phyloP scores from a whole-genome alignment of 2,329 filamentous ascomycete species.

The Aspergillus sergii region DNA sequence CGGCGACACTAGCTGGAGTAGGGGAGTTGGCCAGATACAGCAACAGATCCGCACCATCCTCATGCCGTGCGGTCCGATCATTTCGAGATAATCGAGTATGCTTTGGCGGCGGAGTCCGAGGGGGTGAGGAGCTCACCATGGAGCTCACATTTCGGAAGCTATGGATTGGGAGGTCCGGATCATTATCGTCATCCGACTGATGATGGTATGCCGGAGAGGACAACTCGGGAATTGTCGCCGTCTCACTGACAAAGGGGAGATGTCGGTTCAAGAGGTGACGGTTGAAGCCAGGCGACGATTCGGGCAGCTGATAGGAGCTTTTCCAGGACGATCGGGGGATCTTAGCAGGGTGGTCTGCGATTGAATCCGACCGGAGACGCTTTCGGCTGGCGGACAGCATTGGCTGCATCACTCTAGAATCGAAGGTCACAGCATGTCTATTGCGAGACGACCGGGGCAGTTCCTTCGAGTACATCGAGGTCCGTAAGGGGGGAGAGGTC shows the following conservation, averaged over 20 bases:
- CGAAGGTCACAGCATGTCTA: slow-evolving; percentile 48
- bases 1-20: slow-evolving; percentile 70
- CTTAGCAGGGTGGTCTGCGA: slow-evolving; percentile 57
- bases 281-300: slow-evolving; percentile 84
- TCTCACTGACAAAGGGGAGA: slow-evolving; percentile 76
- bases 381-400: slow-evolving; percentile 61
- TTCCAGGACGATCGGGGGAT: slow-evolving; percentile 71
- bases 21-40: slow-evolving; percentile 90
- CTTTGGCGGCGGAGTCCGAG: slow-evolving; percentile 74
- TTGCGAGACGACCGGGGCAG: slow-evolving; percentile 59
- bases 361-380: slow-evolving; percentile 69
- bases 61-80: slow-evolving; percentile 60
- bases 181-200: slow-evolving; percentile 72
- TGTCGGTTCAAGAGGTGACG: slow-evolving; percentile 74
- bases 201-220: slow-evolving; percentile 48
- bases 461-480: slow-evolving; percentile 81
- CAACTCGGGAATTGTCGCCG: slow-evolving; percentile 68
- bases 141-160: slow-evolving; percentile 46
- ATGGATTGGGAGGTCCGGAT: slow-evolving; percentile 71
- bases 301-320: slow-evolving; percentile 71
- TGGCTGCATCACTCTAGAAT: slow-evolving; percentile 45
- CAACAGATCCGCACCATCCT: slow-evolving; percentile 79
- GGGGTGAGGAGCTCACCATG: slow-evolving; percentile 75
- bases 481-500: slow-evolving; percentile 83
- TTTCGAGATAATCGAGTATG: slow-evolving; percentile 53